phyloP scores from a whole-genome alignment of 306 rosid genomes.

The Geum urbanum region DNA sequence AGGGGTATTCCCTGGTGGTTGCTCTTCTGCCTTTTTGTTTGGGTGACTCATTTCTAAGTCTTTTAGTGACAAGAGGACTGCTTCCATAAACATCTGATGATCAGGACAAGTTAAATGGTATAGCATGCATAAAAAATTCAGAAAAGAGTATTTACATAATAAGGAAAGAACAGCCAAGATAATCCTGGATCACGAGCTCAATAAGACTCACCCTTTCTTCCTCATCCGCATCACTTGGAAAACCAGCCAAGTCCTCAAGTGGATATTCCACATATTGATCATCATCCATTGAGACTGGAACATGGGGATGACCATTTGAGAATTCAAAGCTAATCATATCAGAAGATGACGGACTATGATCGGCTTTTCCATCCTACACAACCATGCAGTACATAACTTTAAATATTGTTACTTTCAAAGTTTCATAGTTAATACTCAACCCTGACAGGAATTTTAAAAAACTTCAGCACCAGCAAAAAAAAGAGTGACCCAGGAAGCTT shows the following conservation, averaged over 20 bases:
- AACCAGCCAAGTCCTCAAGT: constrained; percentile 70
- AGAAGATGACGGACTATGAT: constrained; percentile 62
- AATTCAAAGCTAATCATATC: constrained; percentile 93
- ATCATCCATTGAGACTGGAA: constrained; percentile 58
- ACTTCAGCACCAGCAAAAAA: background rate
- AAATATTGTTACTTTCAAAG: background rate
- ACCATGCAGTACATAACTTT: constrained; percentile 10
- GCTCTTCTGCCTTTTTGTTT: constrained; percentile 33
- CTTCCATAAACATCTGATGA: constrained; percentile 78
- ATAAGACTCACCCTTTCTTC: constrained; percentile 67
- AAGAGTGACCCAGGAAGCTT: background rate
- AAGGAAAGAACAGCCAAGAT: background rate
- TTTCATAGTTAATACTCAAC: background rate
- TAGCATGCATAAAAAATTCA: constrained; percentile 3
- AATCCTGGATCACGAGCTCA: background rate
- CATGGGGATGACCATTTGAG: constrained; percentile 58
- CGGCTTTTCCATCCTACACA: constrained; percentile 50
- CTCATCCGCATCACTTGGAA: constrained; percentile 60
- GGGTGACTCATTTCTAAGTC: constrained; percentile 50
- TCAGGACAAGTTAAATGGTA: constrained; percentile 14
- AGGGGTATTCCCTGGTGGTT: constrained; percentile 19
- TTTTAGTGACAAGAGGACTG: constrained; percentile 56
- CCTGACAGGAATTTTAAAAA: background rate
- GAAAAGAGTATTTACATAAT: no score
- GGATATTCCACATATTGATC: constrained; percentile 79